Percentiles rank a stretch among this genome's conserved stretches.
phyloP scores from a whole-genome alignment of 2,329 filamentous ascomycete genomes.

The Ceratocystis eucalypticola region DNA sequence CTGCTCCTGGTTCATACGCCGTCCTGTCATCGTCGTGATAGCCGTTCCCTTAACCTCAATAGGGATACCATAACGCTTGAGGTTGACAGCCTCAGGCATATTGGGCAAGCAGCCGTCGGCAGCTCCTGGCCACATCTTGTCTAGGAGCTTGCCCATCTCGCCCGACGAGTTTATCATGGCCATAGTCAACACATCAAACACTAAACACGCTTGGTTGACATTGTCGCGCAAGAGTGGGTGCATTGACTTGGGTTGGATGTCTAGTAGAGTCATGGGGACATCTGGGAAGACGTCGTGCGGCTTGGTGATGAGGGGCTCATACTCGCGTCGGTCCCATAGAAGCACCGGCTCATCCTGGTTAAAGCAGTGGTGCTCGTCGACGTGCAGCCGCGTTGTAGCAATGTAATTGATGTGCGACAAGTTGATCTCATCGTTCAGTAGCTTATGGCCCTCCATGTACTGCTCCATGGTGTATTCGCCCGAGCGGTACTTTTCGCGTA shows the following conservation, averaged over 20 bases:
- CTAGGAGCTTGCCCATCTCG: constrained; percentile 34
- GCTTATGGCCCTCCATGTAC: constrained; percentile 25
- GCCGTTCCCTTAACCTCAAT: constrained; percentile 25
- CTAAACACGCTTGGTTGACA: constrained; percentile 32
- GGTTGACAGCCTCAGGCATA: constrained; percentile 38
- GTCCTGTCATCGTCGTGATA: constrained; percentile 31
- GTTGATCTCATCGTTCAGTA: constrained; percentile 26
- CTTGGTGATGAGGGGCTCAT: constrained; percentile 52
- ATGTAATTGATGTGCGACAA: constrained; percentile 26
- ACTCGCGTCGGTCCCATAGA: constrained; percentile 54
- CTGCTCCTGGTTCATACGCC: constrained; percentile 41
- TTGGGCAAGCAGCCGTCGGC: constrained; percentile 37
- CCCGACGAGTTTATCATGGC: constrained; percentile 28
- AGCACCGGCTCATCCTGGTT: constrained; percentile 39
- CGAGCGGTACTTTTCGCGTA: constrained; percentile 7
- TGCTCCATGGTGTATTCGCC: constrained; percentile 21
- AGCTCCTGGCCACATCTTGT: constrained; percentile 46
- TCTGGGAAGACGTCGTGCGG: constrained; percentile 54
- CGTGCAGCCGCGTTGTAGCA: constrained; percentile 29
- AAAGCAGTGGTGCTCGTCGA: constrained; percentile 43
- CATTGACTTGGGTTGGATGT: constrained; percentile 48
- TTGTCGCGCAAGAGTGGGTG: constrained; percentile 36
- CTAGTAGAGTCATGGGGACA: constrained; percentile 44
- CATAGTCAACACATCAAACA: constrained; percentile 32
- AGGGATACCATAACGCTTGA: constrained; percentile 33